Evolutionary conservation across 2,329 filamentous ascomycete genomes (phyloP).

Genomic region (Venturia nashicola): DNA sequence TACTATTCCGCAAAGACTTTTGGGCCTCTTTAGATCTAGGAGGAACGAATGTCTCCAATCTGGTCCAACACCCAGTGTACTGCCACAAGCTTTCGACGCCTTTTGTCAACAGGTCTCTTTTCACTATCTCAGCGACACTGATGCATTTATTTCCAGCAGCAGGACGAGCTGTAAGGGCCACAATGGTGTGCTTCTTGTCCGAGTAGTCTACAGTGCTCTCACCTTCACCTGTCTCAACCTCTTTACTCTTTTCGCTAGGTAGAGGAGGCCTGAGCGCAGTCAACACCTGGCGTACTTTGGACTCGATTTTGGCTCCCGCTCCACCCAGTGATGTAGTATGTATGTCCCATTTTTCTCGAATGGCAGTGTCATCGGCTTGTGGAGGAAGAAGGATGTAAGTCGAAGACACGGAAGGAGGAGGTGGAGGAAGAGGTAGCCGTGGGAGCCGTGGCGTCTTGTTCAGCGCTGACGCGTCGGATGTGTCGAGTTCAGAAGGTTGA

Average conservation of each 20-base stretch:
- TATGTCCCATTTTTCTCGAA: conserved; percentile 7
- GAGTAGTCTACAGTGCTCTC: not conserved
- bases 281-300: conserved; percentile 6
- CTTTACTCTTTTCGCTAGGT: not conserved
- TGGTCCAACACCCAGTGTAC: conserved; percentile 10
- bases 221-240: not conserved
- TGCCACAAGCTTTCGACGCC: not conserved
- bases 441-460: not conserved
- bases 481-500: not conserved
- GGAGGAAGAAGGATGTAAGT: not conserved
- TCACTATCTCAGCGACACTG: conserved; percentile 11
- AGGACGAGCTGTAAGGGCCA: conserved; percentile 10
- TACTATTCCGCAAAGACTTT: not conserved
- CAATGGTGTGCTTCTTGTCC: conserved; percentile 7
- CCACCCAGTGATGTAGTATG: conserved; percentile 3
- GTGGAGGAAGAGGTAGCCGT: not conserved
- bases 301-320: conserved; percentile 1
- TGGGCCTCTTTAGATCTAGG: not conserved
- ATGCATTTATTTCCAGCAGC: conserved; percentile 10
- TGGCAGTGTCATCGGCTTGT: conserved; percentile 4
- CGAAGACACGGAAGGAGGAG: not conserved
- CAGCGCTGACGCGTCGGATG: not conserved
- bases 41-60: conserved; percentile 7
- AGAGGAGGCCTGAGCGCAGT: not conserved
- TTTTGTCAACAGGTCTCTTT: conserved; percentile 7